Evolutionary conservation across 1,284 basidiomycete genomes (phyloP), one percentile per base, ranked within the genome.

Genomic region (Ceratobasidium sp.): DNA sequence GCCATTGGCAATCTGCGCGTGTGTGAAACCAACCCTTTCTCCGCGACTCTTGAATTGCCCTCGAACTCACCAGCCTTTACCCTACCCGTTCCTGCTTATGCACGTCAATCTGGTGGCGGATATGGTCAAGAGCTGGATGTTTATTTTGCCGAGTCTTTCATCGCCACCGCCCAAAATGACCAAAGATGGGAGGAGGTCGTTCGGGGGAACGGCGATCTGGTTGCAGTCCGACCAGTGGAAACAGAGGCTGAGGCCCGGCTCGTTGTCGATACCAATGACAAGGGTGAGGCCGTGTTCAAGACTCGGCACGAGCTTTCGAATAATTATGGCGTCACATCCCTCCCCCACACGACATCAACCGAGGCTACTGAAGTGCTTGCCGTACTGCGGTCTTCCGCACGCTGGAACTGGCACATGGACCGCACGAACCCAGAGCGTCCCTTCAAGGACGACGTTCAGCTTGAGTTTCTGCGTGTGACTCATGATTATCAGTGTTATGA

Each of bases 381-480:
- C 6, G 60, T 45, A 7, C 8, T 63, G 11, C 7, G 7, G 14
- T 27, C 56, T 22, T 17, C 33, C 8, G 27, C 14, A 59, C 19
- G 15, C 19, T 59, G 56, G 56, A 1, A 17, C 14, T 59, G 19
- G 29, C 56, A 59, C 29, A 15, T 59, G n/a, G 29, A 15, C 24
- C 14, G 29, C 29, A 36, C 33, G 19, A 59, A 59, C 27, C 7
- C 9, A 59, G 14, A 15, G 22, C 29, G 48, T 7, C 64, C 64
- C 19, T 36, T 66, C 17, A 24, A 66, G 31, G 33, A 41, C 8
- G 15, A 6, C 19, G 5, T 66, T 11, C 31, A 31, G n/a, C 6
- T 66, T 22, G 50, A 66, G 29, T 66, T 66, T 41, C 54, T 51
- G 14, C 47, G 33, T 11, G 36, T 64, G 5, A 29, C 14, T 11